Evolutionary conservation across 2,329 filamentous ascomycete species (phyloP).

Genomic region (Eutypella sp.): DNA sequence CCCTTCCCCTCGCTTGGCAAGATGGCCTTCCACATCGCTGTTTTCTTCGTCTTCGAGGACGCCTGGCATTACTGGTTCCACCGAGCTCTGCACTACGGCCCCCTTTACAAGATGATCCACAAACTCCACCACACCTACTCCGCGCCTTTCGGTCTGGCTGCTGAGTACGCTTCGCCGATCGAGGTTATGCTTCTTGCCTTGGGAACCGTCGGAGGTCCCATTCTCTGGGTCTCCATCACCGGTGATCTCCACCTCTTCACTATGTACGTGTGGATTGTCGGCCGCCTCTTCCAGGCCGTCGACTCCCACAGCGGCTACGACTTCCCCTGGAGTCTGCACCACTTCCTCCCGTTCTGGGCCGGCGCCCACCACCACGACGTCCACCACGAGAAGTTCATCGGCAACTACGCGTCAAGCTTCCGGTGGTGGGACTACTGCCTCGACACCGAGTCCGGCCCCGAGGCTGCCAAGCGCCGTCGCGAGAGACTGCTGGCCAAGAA

Average conservation of each 20-base stretch:
- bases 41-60: conserved; percentile 96
- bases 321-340: conserved; percentile 94
- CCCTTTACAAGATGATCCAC: conserved; percentile 93
- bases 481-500: conserved; percentile 68
- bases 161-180: conserved; percentile 95
- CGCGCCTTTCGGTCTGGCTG: conserved; percentile 90
- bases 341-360: conserved; percentile 96
- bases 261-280: conserved; percentile 95
- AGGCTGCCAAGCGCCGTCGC: conserved; percentile 77
- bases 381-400: conserved; percentile 97
- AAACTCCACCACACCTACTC: conserved; percentile 99
- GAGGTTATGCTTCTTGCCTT: conserved; percentile 93
- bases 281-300: conserved; percentile 94
- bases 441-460: conserved; percentile 88
- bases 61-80: conserved; percentile 98
- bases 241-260: conserved; percentile 89
- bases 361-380: conserved; percentile 94
- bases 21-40: conserved; percentile 84
- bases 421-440: conserved; percentile 96
- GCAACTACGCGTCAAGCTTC: conserved; percentile 97
- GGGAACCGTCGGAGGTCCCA: conserved; percentile 76
- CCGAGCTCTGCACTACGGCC: conserved; percentile 86
- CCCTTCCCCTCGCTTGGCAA: conserved; percentile 83
- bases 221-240: conserved; percentile 78
- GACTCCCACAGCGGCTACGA: conserved; percentile 97